Evolutionary conservation across 2,329 filamentous ascomycete species (phyloP), one percentile per base, ranked within the genome.

Genomic region (Calonectria pteridis): DNA sequence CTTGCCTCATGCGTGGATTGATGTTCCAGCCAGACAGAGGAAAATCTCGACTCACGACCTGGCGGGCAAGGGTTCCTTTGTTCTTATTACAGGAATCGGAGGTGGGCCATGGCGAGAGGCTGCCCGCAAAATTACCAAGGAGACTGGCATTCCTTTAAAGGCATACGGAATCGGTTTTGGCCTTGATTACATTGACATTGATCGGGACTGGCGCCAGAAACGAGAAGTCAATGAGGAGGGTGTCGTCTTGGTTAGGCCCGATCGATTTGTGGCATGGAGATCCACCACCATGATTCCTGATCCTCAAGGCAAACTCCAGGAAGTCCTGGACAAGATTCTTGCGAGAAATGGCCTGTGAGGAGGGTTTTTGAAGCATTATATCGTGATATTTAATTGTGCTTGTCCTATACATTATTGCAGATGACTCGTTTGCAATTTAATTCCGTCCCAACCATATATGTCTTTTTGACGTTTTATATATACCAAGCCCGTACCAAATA

Each of bases 1-100:
- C 2, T 82, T 93, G 28, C 92, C 92, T 6, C 92, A 94, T 81
- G 91, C 86, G 0, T 93, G 92, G 92, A 82, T 93, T 20, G 89
- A 91, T 81, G 86, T 85, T 26, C 77, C 84, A 9, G 77, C 85
- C 14, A 87, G 90, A 5, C 9, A 26, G 11, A 49, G 46, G 20
- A 28, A n/a, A 11, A 37, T 70, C 37, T 69, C 67, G 20, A 73
- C 67, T 6, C 51, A 66, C 5, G 71, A 73, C 23, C 20, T 69
- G 6, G 71, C 67, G 6, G 71, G 71, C 50, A 35, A 73, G 11
- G 71, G 59, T 11, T 20, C 23, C 3, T 73, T 73, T 46, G 18
- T 49, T 7, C 50, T 73, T 4, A 35, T 73, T 31, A 73, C 71
- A 11, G 71, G 71, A 10, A 65, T 66, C 23, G 71, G 71, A 11